phyloP scores from a whole-genome alignment of 2,329 filamentous ascomycete species.

The Colletotrichum ledebouriae region DNA sequence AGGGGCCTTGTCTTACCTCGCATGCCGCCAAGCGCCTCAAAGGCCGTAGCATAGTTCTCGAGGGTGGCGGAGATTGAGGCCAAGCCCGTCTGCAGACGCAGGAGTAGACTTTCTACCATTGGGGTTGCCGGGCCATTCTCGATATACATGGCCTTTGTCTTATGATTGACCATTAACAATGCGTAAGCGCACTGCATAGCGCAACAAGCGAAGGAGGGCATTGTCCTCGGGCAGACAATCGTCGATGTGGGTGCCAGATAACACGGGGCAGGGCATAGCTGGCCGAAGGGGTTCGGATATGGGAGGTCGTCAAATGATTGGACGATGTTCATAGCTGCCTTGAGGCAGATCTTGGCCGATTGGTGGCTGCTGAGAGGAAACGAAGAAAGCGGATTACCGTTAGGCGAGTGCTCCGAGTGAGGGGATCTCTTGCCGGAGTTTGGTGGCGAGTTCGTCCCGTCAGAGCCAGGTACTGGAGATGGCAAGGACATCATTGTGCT shows the following conservation, averaged over 20 bases:
- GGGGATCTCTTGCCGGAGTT: slow-evolving; percentile 44
- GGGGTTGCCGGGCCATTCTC: slow-evolving; percentile 44
- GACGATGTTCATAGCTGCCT: slow-evolving; percentile 62
- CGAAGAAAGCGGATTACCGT: slow-evolving; percentile 38
- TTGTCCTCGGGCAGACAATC: slow-evolving; percentile 58
- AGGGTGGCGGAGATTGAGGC: slow-evolving; percentile 57
- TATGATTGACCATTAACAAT: slow-evolving; percentile 58
- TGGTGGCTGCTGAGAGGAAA: slow-evolving; percentile 61
- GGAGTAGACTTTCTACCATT: slow-evolving; percentile 53
- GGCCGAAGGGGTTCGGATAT: slow-evolving; percentile 58
- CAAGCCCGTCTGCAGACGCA: slow-evolving; percentile 57
- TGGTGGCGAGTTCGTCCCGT: slow-evolving; percentile 45
- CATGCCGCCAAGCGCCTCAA: slow-evolving; percentile 61
- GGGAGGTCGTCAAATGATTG: slow-evolving; percentile 60
- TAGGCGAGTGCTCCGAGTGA: slow-evolving; percentile 38
- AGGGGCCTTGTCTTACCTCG: slow-evolving; percentile 52
- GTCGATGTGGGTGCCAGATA: slow-evolving; percentile 54
- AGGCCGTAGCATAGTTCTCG: slow-evolving; percentile 59
- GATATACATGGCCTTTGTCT: slow-evolving; percentile 55
- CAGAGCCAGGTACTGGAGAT: slow-evolving; percentile 49
- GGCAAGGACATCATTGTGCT: slow-evolving; percentile 47
- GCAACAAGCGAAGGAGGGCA: slow-evolving; percentile 61
- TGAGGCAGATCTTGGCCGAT: slow-evolving; percentile 63
- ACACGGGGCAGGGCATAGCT: slow-evolving; percentile 50
- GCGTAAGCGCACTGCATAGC: slow-evolving; percentile 62